phyloP scores from a whole-genome alignment of 106 monocot species.

The Dioscorea alata region DNA sequence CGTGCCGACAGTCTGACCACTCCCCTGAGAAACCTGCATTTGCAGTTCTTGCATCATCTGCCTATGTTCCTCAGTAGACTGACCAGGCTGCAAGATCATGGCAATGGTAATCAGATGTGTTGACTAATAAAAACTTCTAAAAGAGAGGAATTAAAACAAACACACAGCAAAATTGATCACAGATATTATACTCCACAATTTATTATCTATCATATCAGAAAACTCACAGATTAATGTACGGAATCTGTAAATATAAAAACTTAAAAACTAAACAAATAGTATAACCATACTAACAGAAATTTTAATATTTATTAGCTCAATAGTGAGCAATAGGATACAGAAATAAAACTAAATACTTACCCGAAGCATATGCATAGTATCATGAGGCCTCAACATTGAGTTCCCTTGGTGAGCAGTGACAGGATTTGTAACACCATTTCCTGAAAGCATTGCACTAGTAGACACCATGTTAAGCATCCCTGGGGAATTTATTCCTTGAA shows the following conservation, averaged over 20 bases:
- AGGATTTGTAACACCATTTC: slow-evolving; percentile 40
- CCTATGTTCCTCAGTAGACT: slow-evolving; percentile 66
- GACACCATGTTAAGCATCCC: slow-evolving; percentile 72
- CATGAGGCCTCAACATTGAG: slow-evolving; percentile 66
- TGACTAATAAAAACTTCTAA: no score
- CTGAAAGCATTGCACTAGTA: slow-evolving; percentile 44
- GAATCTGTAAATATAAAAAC: neutral
- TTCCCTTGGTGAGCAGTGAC: slow-evolving; percentile 49
- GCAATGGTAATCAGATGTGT: no score
- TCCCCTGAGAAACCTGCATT: slow-evolving; percentile 64
- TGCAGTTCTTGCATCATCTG: slow-evolving; percentile 81
- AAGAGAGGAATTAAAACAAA: no score
- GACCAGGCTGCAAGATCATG: slow-evolving; percentile 43
- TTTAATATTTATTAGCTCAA: no score
- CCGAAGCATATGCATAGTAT: slow-evolving; percentile 58
- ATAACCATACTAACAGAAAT: no score
- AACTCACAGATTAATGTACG: neutral
- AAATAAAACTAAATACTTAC: slow-evolving; percentile 28
- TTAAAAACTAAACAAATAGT: no score
- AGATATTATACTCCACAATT: no score
- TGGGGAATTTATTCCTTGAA: slow-evolving; percentile 57
- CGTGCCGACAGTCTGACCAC: slow-evolving; percentile 28
- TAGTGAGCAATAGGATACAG: no score
- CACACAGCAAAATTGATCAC: no score
- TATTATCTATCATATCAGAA: no score